Conservation (phyloP, 352 stramenopile species). For the Phytopythium chamaehyphon region DNA sequence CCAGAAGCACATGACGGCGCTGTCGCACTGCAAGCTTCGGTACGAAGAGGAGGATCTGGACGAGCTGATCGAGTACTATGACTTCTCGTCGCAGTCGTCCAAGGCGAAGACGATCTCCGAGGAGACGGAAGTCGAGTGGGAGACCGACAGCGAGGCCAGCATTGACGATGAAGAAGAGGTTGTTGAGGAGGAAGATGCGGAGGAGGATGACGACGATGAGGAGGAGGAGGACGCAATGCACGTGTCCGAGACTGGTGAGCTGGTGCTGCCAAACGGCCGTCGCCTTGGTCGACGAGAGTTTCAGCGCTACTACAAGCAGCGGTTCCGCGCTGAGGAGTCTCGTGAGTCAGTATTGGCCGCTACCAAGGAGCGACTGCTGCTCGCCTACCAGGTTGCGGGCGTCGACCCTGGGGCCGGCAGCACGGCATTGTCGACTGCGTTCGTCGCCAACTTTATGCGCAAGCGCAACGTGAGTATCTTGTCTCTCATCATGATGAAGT, state of each 20-base stretch:
- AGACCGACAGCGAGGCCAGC: constrained; percentile 78
- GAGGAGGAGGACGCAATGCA: constrained; percentile 47
- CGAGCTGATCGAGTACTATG: constrained; percentile 89
- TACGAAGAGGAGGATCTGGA: constrained; percentile 91
- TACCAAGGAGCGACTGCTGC: constrained; percentile 73
- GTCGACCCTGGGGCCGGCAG: constrained; percentile 53
- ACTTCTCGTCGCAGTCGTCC: constrained; percentile 76
- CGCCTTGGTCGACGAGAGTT: constrained; percentile 88
- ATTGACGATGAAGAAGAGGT: constrained; percentile 73
- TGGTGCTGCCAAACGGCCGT: constrained; percentile 81
- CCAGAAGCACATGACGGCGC: constrained; percentile 94
- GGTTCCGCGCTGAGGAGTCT: constrained; percentile 74
- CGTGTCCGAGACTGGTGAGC: constrained; percentile 87
- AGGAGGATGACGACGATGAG: constrained; percentile 41
- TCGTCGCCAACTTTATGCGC: constrained; percentile 76
- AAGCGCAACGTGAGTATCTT: constrained; percentile 57
- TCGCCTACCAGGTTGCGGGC: constrained; percentile 69
- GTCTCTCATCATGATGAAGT: not conserved
- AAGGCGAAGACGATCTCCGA: constrained; percentile 21
- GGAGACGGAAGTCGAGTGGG: constrained; percentile 59
- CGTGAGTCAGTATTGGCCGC: constrained; percentile 71
- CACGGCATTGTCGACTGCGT: constrained; percentile 70
- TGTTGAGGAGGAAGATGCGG: constrained; percentile 39
- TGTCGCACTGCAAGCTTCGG: constrained; percentile 89
- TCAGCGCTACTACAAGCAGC: constrained; percentile 89